These are phyloP conservation scores for Iberis pinnata DNA, from an alignment of 345 rosid species.

Conservation along the genomic window DNA sequence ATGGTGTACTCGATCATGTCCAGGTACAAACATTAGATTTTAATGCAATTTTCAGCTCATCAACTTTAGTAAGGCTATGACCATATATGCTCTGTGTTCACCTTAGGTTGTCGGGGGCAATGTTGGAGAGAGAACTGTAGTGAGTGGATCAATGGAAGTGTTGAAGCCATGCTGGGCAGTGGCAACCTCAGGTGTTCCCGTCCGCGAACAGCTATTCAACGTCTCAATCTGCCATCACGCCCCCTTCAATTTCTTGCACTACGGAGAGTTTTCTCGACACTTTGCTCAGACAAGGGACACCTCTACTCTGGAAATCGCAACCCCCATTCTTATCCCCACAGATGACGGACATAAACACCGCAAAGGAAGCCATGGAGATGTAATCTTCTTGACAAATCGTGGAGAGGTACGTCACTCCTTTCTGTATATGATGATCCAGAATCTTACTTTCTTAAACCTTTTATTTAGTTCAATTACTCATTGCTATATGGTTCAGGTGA, in stretches of 20 bases:
- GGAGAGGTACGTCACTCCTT: conserved; percentile 11
- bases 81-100: conserved; percentile 19
- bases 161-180: conserved; percentile 91
- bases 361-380: not conserved
- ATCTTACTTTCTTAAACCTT: not conserved
- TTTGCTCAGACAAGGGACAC: conserved; percentile 56
- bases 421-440: conserved; percentile 1
- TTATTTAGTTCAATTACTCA: conserved; percentile 6
- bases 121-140: conserved; percentile 74
- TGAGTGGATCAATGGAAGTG: conserved; percentile 76
- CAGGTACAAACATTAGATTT: conserved; percentile 47
- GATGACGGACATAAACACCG: conserved; percentile 10
- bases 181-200: conserved; percentile 95
- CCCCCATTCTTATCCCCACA: conserved; percentile 87
- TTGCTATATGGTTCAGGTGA: conserved; percentile 44
- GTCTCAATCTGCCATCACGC: conserved; percentile 88
- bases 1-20: conserved; percentile 98
- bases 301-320: conserved; percentile 75
- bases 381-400: not conserved
- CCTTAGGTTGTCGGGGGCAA: conserved; percentile 91
- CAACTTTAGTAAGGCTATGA: not conserved
- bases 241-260: conserved; percentile 73
- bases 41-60: not conserved
- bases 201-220: conserved; percentile 89
- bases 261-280: conserved; percentile 65